Evolutionary conservation across 1,284 basidiomycete species (phyloP), one percentile per base, ranked within the genome.

Genomic region (Cutaneotrichosporon sp.): DNA sequence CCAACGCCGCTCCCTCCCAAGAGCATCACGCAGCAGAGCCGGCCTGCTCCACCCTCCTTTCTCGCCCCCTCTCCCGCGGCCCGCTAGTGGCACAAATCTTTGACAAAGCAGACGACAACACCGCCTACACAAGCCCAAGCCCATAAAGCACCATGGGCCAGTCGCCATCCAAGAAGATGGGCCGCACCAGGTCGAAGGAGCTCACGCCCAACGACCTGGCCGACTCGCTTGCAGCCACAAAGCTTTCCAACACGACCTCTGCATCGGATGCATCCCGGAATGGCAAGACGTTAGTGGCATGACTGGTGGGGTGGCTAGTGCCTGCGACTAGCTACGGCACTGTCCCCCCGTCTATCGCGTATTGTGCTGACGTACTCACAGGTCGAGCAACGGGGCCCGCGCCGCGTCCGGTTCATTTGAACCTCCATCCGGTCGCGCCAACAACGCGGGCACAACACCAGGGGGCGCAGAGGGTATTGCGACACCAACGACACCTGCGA

Each of bases 141-240:
- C 26, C 26, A 10, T 30, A 30, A 30, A 30, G 26, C 67, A 69
- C 41, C 44, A 77, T 77, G 75, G 75, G 75, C 33, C 69, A 76
- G 60, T 60, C 65, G 46, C 70, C 71, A 38, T 76, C 74, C 42
- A 77, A 76, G 64, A 76, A 76, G 65, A 70, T 77, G 59, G 69
- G 69, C 42, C 65, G 74, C 18, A 77, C 74, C n/a, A 65, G 71
- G 57, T 76, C 74, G 43, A 77, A 76, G 57, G 74, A 76, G 57
- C 63, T 75, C 20, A 65, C 72, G 10, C 56, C 70, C 21, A 63
- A 57, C 48, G 74, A 76, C 54, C 65, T 73, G 17, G 65, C 71
- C 4, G 71, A 73, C 54, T 58, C 52, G 17, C 61, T 73, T 34
- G 63, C 69, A 9, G 55, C 59, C 15, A 68, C 67, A 39, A 65